Base-by-base conservation (phyloP, 768 basidiomycete species). In the Lenzites betulinus region DNA sequence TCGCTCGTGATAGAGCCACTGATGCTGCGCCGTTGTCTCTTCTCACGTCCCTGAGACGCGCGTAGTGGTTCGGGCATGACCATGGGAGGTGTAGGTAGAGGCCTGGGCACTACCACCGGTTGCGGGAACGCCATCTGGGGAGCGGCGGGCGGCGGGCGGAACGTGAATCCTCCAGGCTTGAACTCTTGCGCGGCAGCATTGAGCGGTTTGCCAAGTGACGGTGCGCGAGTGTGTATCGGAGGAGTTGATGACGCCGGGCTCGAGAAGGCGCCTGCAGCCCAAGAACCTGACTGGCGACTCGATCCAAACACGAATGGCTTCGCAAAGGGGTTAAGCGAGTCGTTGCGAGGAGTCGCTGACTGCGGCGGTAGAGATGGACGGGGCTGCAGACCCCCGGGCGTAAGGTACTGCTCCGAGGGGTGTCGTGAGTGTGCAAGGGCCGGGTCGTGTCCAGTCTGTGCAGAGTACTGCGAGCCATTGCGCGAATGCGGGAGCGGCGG, bases 271-370 rank as follows among this genome's bases (percentile, higher is more conserved):
- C 65, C 67, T 28, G 69, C 44, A 49, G 72, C 13, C 74, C 72
- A 75, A 16, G 77, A 76, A 33, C 69, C 73, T 38, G 75, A 76
- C 22, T 65, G 68, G 58, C 71, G 74, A 41, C 67, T 71, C 35
- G 74, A 61, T 54, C 89, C 90, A 70, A 93, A 93, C 9, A 92
- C 86, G 64, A 94, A 94, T 0, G 92, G 90, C 69, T 90, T 91
- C 7, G 92, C 92, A 51, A 83, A 79, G 0, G 92, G 92, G 70
- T 94, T 94, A 50, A 92, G 79, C 2, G 81, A 42, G 59, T 73
- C 72, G 0, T 60, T 62, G 18, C 71, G 67, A 2, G 65, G 54
- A 1, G 61, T 53, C 36, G 62, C 54, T 0, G 66, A 57, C 46
- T 57, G 54, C 11, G 44, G 64, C 13, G 44, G 61, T 11, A 54